Conservation (phyloP, 2,329 filamentous ascomycete genomes). For the Emergomyces orientalis region DNA sequence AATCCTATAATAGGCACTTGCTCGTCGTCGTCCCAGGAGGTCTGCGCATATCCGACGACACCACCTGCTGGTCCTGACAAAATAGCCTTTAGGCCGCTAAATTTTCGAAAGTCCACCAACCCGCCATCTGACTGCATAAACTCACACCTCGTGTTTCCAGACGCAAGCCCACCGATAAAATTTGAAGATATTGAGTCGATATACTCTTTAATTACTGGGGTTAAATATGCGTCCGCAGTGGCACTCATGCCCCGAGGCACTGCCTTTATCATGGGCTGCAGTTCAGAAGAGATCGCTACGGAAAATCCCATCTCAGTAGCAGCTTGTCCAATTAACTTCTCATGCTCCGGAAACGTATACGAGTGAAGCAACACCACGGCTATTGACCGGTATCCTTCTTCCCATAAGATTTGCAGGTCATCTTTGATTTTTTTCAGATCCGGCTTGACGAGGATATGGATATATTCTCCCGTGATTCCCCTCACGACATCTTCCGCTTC, state of each 20-base stretch:
- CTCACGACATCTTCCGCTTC: slow-evolving; percentile 61
- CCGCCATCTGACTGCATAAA: slow-evolving; percentile 92
- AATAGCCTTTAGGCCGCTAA: slow-evolving; percentile 80
- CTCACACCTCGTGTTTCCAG: slow-evolving; percentile 69
- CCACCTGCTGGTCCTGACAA: slow-evolving; percentile 87
- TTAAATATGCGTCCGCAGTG: slow-evolving; percentile 70
- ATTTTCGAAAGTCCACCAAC: slow-evolving; percentile 49
- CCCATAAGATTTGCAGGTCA: slow-evolving; percentile 58
- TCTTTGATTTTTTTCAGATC: slow-evolving; percentile 44
- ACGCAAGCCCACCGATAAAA: slow-evolving; percentile 68
- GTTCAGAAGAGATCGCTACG: slow-evolving; percentile 66
- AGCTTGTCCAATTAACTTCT: slow-evolving; percentile 65
- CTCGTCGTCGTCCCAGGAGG: slow-evolving; percentile 75
- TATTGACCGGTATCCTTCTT: slow-evolving; percentile 64
- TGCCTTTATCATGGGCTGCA: slow-evolving; percentile 80
- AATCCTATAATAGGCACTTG: slow-evolving; percentile 85
- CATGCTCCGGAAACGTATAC: slow-evolving; percentile 81
- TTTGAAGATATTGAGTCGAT: slow-evolving; percentile 49
- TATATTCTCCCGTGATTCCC: slow-evolving; percentile 56
- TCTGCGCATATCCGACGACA: slow-evolving; percentile 86
- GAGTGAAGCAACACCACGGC: slow-evolving; percentile 84
- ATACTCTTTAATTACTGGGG: slow-evolving; percentile 69
- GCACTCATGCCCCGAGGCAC: slow-evolving; percentile 69
- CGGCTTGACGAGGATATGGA: slow-evolving; percentile 57
- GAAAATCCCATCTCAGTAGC: slow-evolving; percentile 72